Conservation (phyloP, 148 eudicot species). For the Rhododendron henanense region DNA sequence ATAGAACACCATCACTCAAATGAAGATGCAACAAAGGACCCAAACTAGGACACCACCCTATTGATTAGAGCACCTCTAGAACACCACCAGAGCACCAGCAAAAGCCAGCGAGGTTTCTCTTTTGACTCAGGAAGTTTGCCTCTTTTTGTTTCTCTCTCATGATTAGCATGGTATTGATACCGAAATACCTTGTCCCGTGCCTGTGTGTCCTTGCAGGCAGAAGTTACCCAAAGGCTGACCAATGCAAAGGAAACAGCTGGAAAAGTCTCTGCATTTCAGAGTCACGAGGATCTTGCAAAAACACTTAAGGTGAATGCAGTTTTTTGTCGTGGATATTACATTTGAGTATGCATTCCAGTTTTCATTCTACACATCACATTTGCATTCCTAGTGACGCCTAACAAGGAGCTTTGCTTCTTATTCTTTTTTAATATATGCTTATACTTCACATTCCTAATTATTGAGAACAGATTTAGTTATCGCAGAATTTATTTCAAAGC, state of each 20-base stretch:
- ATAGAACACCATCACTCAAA: neutral
- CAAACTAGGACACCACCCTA: neutral
- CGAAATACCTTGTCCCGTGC: neutral
- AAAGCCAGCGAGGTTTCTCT: neutral
- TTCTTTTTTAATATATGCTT: neutral
- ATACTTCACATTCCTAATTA: neutral
- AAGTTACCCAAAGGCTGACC: constrained; percentile 79
- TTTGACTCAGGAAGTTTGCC: neutral
- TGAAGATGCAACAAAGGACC: neutral
- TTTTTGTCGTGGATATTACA: neutral
- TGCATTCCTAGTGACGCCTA: neutral
- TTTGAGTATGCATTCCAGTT: neutral
- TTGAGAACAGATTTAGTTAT: neutral
- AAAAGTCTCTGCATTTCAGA: constrained; percentile 41
- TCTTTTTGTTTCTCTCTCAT: neutral
- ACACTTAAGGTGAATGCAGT: constrained; percentile 67
- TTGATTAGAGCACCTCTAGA: neutral
- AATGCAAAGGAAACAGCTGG: constrained; percentile 55
- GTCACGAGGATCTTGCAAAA: constrained; percentile 86
- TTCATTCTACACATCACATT: neutral
- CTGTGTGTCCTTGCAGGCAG: constrained; percentile 46
- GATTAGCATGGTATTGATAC: neutral
- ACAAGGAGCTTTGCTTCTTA: neutral
- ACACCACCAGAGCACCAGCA: neutral
- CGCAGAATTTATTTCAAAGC: neutral